Evolutionary conservation across 225 moss, liverwort and hornwort species (phyloP).

Genomic region (Sphagnum contortum): DNA sequence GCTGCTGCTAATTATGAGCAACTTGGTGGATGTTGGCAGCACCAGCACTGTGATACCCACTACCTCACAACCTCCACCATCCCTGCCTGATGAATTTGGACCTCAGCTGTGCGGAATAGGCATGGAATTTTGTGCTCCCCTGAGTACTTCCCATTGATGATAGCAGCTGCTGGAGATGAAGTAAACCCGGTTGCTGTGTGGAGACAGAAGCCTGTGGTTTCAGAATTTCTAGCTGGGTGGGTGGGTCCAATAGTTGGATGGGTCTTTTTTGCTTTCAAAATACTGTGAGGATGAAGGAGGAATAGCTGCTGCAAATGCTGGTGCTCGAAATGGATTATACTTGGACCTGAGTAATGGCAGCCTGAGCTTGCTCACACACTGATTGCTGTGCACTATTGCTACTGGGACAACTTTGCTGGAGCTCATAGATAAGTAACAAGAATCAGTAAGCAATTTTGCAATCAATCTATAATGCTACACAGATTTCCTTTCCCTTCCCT

Average conservation of each 20-base stretch:
- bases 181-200: constrained; percentile 9
- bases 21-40: constrained; percentile 30
- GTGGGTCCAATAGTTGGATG: constrained; percentile 11
- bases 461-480: background rate
- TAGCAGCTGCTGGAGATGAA: constrained; percentile 17
- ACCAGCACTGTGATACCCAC: constrained; percentile 32
- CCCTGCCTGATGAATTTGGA: constrained; percentile 34
- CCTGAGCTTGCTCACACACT: constrained; percentile 9
- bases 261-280: constrained; percentile 27
- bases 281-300: constrained; percentile 11
- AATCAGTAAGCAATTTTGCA: background rate
- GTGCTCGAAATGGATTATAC: constrained; percentile 38
- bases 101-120: constrained; percentile 31
- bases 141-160: constrained; percentile 32
- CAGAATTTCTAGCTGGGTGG: background rate
- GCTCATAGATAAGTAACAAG: constrained; percentile 6
- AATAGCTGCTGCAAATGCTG: constrained; percentile 12
- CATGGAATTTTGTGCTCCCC: constrained; percentile 31
- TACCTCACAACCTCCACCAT: constrained; percentile 33
- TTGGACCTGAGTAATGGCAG: constrained; percentile 20
- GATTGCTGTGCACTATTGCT: constrained; percentile 10
- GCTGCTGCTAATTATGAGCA: constrained; percentile 45
- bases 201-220: constrained; percentile 10
- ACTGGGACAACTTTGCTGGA: constrained; percentile 43
- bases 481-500: background rate